A percentile compares a stretch with the other conserved stretches of the same genome.
Conservation (phyloP, 768 basidiomycete species). For the Tylopilus cervinicoccineus region DNA sequence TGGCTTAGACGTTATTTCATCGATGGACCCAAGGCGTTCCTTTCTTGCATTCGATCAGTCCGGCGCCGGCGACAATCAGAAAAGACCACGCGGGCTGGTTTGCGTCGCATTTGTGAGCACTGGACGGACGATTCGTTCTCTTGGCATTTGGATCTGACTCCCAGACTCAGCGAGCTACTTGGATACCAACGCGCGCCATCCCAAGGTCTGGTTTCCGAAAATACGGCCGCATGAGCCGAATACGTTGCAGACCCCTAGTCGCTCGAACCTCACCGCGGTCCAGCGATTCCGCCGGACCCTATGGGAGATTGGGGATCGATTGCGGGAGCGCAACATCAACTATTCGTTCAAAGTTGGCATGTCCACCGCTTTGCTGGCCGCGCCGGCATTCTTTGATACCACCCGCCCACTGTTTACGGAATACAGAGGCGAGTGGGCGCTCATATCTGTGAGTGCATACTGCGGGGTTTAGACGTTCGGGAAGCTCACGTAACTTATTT, state of each 20-base stretch:
- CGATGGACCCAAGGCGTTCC: conserved; percentile 19
- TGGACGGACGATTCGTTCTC: neutral
- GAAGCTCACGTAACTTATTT: conserved; percentile 7
- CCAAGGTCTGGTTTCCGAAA: conserved; percentile 73
- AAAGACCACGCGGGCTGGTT: conserved; percentile 16
- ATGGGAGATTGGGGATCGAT: conserved; percentile 64
- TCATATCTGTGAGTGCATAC: conserved; percentile 69
- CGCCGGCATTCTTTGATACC: conserved; percentile 81
- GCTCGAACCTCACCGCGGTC: conserved; percentile 51
- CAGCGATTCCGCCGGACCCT: conserved; percentile 64
- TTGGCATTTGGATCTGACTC: conserved; percentile 7
- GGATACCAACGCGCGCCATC: conserved; percentile 42
- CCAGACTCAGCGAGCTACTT: conserved; percentile 46
- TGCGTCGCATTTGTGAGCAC: conserved; percentile 43
- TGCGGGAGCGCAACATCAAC: conserved; percentile 74
- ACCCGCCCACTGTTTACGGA: conserved; percentile 77
- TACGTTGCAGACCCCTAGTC: conserved; percentile 76
- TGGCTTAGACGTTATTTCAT: conserved; percentile 40
- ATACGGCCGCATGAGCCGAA: conserved; percentile 79
- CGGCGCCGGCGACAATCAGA: conserved; percentile 9
- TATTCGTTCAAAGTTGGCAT: conserved; percentile 88
- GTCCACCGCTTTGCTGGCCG: conserved; percentile 75
- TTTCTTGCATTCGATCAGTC: conserved; percentile 21
- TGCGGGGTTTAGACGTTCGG: conserved; percentile 12
- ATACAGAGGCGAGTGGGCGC: conserved; percentile 91